phyloP scores from a whole-genome alignment of 2,329 filamentous ascomycete genomes.

The Camptophora hylomeconis region DNA sequence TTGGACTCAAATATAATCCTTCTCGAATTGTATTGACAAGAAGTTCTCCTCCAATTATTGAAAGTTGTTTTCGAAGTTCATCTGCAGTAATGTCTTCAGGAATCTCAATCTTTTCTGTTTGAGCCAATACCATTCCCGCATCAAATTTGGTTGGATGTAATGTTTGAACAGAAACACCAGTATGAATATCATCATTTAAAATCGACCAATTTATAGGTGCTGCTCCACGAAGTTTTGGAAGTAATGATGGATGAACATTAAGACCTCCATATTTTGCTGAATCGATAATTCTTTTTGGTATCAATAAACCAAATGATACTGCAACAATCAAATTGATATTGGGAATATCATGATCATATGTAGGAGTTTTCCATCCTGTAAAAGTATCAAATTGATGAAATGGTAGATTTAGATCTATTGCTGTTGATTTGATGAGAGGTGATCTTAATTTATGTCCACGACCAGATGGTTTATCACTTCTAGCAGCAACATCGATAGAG shows the following conservation, averaged over 20 bases:
- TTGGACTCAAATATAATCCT: conserved; percentile 52
- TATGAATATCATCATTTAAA: conserved; percentile 44
- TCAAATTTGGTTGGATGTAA: conserved; percentile 68
- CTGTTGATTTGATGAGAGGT: conserved; percentile 59
- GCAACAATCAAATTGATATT: conserved; percentile 68
- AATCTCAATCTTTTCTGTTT: conserved; percentile 44
- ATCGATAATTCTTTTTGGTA: conserved; percentile 62
- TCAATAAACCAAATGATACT: conserved; percentile 86
- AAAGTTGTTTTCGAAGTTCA: conserved; percentile 43
- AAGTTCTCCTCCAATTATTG: conserved; percentile 54
- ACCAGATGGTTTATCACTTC: conserved; percentile 65
- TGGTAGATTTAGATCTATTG: conserved; percentile 48
- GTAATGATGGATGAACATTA: conserved; percentile 83
- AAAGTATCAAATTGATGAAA: conserved; percentile 73
- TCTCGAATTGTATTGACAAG: conserved; percentile 53
- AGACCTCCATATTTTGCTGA: conserved; percentile 68
- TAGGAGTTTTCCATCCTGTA: conserved; percentile 59
- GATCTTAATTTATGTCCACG: conserved; percentile 60
- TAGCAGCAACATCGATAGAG: conserved; percentile 75
- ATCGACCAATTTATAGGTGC: conserved; percentile 81
- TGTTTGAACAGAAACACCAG: conserved; percentile 78
- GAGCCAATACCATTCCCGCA: conserved; percentile 59
- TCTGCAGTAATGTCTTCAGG: conserved; percentile 44
- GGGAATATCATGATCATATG: conserved; percentile 23
- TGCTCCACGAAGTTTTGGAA: conserved; percentile 63